Conservation (phyloP, 805 yeast species). For the Schwanniomyces polymorphus region DNA sequence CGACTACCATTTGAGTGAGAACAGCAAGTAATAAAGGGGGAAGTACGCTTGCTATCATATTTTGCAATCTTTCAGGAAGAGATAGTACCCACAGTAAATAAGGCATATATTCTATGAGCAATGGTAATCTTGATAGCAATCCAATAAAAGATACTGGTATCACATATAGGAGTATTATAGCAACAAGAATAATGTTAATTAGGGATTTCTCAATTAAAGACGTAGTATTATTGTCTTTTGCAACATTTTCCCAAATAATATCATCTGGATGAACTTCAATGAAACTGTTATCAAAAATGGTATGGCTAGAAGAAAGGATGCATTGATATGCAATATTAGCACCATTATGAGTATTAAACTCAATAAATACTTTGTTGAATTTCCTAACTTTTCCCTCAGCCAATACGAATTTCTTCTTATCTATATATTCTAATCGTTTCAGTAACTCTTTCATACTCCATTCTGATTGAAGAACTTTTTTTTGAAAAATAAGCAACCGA, state of each 20-base stretch:
- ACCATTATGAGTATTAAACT: slow-evolving; percentile 55
- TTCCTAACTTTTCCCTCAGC: slow-evolving; percentile 19
- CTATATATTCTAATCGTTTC: slow-evolving; percentile 13
- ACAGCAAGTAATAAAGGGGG: slow-evolving; percentile 68
- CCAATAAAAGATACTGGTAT: slow-evolving; percentile 83
- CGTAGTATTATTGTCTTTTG: slow-evolving; percentile 34
- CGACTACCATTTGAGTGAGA: slow-evolving; percentile 63
- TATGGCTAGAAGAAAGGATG: slow-evolving; percentile 43
- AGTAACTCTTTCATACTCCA: slow-evolving; percentile 29
- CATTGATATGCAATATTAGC: slow-evolving; percentile 68
- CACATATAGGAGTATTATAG: slow-evolving; percentile 64
- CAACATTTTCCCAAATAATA: slow-evolving; percentile 68
- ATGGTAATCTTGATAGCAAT: slow-evolving; percentile 70
- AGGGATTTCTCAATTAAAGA: slow-evolving; percentile 37
- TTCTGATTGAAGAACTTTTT: slow-evolving; percentile 15
- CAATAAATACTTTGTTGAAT: slow-evolving; percentile 55
- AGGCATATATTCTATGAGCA: slow-evolving; percentile 61
- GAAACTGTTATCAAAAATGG: slow-evolving; percentile 42
- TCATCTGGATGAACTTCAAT: slow-evolving; percentile 65
- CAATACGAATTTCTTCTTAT: slow-evolving; percentile 14
- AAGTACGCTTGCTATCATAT: slow-evolving; percentile 57
- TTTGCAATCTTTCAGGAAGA: slow-evolving; percentile 54
- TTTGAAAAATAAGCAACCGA: slow-evolving; percentile 21
- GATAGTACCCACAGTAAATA: slow-evolving; percentile 53
- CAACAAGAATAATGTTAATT: slow-evolving; percentile 47